Percentiles rank a stretch among this genome's conserved stretches.
Conservation (phyloP, 139 green algal genomes). For the Chlorella sorokiniana region DNA sequence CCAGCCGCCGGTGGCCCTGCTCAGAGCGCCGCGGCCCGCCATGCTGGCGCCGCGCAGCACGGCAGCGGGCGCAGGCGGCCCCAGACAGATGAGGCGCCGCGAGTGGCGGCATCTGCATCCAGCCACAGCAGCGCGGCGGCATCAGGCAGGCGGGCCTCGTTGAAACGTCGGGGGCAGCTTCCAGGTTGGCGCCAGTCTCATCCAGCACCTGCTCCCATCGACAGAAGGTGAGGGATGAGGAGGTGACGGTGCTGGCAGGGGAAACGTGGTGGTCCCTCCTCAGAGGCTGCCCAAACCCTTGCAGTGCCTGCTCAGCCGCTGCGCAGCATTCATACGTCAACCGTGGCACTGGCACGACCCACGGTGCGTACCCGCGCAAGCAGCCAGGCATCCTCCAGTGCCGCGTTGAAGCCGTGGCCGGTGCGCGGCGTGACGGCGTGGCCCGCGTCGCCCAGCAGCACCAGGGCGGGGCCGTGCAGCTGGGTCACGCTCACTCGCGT, state of each 20-base stretch:
- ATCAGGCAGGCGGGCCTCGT: not conserved
- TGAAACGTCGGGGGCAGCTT: not conserved
- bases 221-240: too few species aligned
- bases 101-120: not conserved
- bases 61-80: not conserved
- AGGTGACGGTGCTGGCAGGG: too few species aligned
- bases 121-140: slow-evolving; percentile 11
- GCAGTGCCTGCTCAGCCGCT: too few species aligned
- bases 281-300: not conserved
- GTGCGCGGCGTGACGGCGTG: slow-evolving; percentile 3
- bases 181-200: not conserved
- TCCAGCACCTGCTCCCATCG: not conserved
- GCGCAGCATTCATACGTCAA: not conserved
- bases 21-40: not conserved
- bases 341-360: not conserved
- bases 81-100: too few species aligned
- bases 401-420: slow-evolving; percentile 2
- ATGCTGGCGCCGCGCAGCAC: not conserved
- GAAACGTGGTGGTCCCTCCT: too few species aligned
- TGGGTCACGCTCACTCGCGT: not conserved
- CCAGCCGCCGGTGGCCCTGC: not conserved
- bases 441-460: slow-evolving; percentile 10
- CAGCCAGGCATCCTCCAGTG: slow-evolving; percentile 13
- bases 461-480: slow-evolving; percentile 8
- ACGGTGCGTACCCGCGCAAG: not conserved